phyloP scores from a whole-genome alignment of 768 basidiomycete genomes.

The Kwoniella mangroviensis region DNA sequence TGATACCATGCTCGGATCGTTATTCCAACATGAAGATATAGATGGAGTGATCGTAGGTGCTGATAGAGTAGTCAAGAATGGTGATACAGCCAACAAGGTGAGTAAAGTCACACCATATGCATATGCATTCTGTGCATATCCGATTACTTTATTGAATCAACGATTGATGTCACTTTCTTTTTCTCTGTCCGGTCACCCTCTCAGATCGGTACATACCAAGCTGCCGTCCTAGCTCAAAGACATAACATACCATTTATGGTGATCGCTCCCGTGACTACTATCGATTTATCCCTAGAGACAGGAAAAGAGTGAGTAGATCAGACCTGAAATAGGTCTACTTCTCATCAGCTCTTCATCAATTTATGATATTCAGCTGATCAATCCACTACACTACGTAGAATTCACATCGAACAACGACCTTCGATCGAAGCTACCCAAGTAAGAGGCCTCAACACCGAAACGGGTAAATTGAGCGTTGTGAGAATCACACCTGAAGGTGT shows the following conservation, averaged over 20 bases:
- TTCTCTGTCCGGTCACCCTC: not conserved
- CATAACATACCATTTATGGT: constrained; percentile 91
- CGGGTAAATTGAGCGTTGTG: constrained; percentile 72
- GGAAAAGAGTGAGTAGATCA: constrained; percentile 65
- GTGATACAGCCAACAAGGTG: constrained; percentile 96
- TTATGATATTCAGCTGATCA: not conserved
- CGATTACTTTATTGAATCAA: too few species aligned
- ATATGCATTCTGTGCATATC: too few species aligned
- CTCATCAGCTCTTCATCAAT: too few species aligned
- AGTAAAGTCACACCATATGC: constrained; percentile 11
- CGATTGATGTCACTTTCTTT: not conserved
- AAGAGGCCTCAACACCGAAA: constrained; percentile 72
- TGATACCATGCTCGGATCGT: constrained; percentile 94
- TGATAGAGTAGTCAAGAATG: constrained; percentile 86
- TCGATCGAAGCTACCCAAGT: constrained; percentile 84
- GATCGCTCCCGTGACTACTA: constrained; percentile 87
- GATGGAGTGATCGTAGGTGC: constrained; percentile 87
- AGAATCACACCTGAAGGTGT: constrained; percentile 74
- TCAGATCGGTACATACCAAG: constrained; percentile 93
- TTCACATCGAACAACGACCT: constrained; percentile 92
- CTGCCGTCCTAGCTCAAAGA: constrained; percentile 81
- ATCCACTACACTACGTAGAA: constrained; percentile 58
- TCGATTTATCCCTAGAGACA: constrained; percentile 77
- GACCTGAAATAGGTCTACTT: not conserved
- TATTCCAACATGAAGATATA: constrained; percentile 83